Evolutionary conservation across 2,329 filamentous ascomycete species (phyloP).

Genomic region (Fusarium pininemorale): DNA sequence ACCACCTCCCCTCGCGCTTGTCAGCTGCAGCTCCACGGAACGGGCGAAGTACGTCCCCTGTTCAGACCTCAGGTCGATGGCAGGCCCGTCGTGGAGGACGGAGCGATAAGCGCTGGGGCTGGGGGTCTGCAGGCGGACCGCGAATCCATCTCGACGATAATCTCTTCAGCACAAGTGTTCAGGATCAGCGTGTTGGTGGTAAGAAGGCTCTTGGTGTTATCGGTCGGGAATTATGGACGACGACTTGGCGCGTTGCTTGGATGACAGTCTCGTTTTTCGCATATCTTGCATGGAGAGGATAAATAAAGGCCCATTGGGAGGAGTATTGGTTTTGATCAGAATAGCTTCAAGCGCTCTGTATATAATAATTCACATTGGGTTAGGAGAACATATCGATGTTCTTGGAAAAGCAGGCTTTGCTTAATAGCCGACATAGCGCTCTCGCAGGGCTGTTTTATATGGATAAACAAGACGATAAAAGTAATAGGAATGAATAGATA

Average conservation of each 20-base stretch:
- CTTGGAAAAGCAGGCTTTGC: slow-evolving; percentile 8
- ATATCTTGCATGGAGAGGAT: slow-evolving; percentile 70
- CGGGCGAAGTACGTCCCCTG: slow-evolving; percentile 34
- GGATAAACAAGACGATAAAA: slow-evolving; percentile 15
- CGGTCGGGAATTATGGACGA: slow-evolving; percentile 68
- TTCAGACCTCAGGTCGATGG: slow-evolving; percentile 33
- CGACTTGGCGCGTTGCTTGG: slow-evolving; percentile 69
- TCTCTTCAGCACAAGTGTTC: slow-evolving; percentile 53
- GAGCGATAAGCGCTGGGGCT: slow-evolving; percentile 51
- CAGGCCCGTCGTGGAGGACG: slow-evolving; percentile 42
- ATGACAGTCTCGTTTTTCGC: slow-evolving; percentile 72
- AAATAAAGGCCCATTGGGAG: slow-evolving; percentile 3
- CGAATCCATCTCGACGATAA: slow-evolving; percentile 64
- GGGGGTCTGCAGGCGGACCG: slow-evolving; percentile 57
- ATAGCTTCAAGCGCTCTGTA: slow-evolving; percentile 1
- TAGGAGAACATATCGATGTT: not conserved
- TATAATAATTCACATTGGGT: slow-evolving; percentile 1
- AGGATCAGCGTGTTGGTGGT: slow-evolving; percentile 39
- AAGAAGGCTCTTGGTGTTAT: slow-evolving; percentile 56
- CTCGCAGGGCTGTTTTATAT: slow-evolving; percentile 26
- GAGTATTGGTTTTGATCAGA: not conserved
- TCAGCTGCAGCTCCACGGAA: slow-evolving; percentile 34
- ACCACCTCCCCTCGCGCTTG: slow-evolving; percentile 37
- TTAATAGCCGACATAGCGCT: slow-evolving; percentile 18
- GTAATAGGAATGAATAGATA: slow-evolving; percentile 16